Evolutionary conservation across 768 basidiomycete species (phyloP).

Genomic region (Lactifluus echinatus): DNA sequence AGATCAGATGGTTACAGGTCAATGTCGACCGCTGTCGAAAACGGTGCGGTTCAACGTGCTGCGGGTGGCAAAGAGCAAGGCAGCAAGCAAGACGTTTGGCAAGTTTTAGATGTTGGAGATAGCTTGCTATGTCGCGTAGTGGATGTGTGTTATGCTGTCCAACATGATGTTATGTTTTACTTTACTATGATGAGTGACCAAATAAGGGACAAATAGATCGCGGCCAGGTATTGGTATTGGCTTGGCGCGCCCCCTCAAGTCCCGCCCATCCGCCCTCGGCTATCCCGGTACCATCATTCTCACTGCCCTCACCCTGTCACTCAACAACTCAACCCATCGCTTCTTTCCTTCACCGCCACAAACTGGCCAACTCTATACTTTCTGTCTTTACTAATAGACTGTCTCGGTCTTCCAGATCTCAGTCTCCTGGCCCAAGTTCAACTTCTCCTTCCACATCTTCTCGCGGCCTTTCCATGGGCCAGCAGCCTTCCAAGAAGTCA

Average conservation of each 20-base stretch:
- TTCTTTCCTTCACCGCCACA: slow-evolving; percentile 26
- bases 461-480: slow-evolving; percentile 57
- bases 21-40: slow-evolving; percentile 98
- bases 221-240: not conserved
- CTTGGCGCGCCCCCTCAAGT: not conserved
- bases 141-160: slow-evolving; percentile 25
- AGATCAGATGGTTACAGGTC: slow-evolving; percentile 42
- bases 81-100: slow-evolving; percentile 80
- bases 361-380: slow-evolving; percentile 77
- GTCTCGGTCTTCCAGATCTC: slow-evolving; percentile 60
- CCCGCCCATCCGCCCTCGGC: not conserved
- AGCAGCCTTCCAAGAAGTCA: slow-evolving; percentile 75
- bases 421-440: slow-evolving; percentile 51
- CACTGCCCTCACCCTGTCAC: slow-evolving; percentile 11
- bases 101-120: slow-evolving; percentile 60
- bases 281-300: not conserved
- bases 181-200: slow-evolving; percentile 14
- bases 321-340: not conserved
- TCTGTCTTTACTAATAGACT: slow-evolving; percentile 67
- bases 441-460: slow-evolving; percentile 33
- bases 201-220: slow-evolving; percentile 19
- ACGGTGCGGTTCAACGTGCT: slow-evolving; percentile 99
- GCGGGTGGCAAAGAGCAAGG: slow-evolving; percentile 91
- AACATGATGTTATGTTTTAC: slow-evolving; percentile 27
- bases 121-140: slow-evolving; percentile 20